Evolutionary conservation across 208 protist species (phyloP).

Genomic region (Trypanosoma avium): DNA sequence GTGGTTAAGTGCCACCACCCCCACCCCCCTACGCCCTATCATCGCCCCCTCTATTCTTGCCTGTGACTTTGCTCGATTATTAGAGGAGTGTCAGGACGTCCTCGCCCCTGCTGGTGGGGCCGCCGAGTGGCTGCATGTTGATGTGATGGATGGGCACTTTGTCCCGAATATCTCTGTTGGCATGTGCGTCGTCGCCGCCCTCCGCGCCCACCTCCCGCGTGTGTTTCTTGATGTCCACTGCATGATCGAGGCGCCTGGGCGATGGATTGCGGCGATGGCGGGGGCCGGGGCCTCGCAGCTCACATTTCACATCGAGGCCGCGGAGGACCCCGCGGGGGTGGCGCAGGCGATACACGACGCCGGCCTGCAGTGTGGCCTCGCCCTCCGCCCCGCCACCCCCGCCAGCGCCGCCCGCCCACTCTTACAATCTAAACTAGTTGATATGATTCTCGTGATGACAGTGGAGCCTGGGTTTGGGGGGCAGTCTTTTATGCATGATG

Average conservation of each 20-base stretch:
- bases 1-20: slow-evolving; percentile 53
- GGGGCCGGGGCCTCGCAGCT: slow-evolving; percentile 90
- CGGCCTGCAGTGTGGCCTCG: slow-evolving; percentile 94
- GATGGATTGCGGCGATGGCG: slow-evolving; percentile 88
- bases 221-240: slow-evolving; percentile 96
- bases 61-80: slow-evolving; percentile 83
- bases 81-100: slow-evolving; percentile 79
- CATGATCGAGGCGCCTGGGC: slow-evolving; percentile 94
- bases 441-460: slow-evolving; percentile 98
- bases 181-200: slow-evolving; percentile 90
- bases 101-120: slow-evolving; percentile 60
- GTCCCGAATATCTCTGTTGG: slow-evolving; percentile 97
- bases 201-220: slow-evolving; percentile 79
- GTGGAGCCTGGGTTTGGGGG: slow-evolving; percentile 99
- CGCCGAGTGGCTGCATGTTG: slow-evolving; percentile 97
- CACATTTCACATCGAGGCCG: slow-evolving; percentile 96
- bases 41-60: slow-evolving; percentile 93
- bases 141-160: slow-evolving; percentile 98
- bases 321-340: slow-evolving; percentile 45
- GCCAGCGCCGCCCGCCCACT: slow-evolving; percentile 58
- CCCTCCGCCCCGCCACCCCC: slow-evolving; percentile 96
- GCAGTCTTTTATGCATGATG: slow-evolving; percentile 97
- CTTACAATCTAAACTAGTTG: slow-evolving; percentile 85
- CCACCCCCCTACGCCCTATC: slow-evolving; percentile 50
- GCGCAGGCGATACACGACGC: slow-evolving; percentile 63